Conservation (phyloP, 2,329 filamentous ascomycete genomes). For the Neurospora crassa region DNA sequence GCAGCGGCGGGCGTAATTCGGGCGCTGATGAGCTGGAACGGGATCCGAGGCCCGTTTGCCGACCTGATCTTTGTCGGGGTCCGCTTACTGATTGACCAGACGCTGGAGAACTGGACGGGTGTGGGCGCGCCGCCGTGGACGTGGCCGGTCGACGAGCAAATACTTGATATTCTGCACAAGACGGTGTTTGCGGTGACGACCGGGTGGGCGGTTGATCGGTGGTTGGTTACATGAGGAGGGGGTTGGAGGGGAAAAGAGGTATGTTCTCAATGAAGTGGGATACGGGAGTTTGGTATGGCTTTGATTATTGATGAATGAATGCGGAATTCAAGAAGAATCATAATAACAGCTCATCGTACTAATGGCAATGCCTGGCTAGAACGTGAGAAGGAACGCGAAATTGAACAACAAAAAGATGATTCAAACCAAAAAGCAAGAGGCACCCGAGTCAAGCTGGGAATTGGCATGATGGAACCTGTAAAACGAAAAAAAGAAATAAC, state of each 20-base stretch:
- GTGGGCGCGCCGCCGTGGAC: slow-evolving; percentile 15
- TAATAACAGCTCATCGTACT: background rate
- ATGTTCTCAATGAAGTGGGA: no score
- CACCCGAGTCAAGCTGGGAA: background rate
- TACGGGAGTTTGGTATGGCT: no score
- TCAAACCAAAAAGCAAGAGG: background rate
- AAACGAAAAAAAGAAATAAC: background rate
- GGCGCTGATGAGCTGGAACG: slow-evolving; percentile 9
- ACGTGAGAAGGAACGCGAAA: background rate
- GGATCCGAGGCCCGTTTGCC: slow-evolving; percentile 13
- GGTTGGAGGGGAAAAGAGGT: no score
- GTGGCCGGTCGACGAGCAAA: slow-evolving; percentile 14
- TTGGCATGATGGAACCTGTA: background rate
- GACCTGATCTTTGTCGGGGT: slow-evolving; percentile 16
- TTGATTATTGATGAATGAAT: no score
- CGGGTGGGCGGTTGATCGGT: slow-evolving; percentile 12
- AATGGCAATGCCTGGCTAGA: background rate
- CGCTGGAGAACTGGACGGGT: slow-evolving; percentile 16
- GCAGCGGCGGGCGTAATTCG: slow-evolving; percentile 12
- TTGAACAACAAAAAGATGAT: background rate
- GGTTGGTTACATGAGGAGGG: slow-evolving; percentile 8
- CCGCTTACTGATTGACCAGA: slow-evolving; percentile 14
- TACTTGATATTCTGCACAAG: slow-evolving; percentile 16
- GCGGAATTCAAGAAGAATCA: no score
- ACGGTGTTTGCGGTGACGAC: slow-evolving; percentile 12